phyloP scores from a whole-genome alignment of 2,329 filamentous ascomycete species.

The Colletotrichum magnum region DNA sequence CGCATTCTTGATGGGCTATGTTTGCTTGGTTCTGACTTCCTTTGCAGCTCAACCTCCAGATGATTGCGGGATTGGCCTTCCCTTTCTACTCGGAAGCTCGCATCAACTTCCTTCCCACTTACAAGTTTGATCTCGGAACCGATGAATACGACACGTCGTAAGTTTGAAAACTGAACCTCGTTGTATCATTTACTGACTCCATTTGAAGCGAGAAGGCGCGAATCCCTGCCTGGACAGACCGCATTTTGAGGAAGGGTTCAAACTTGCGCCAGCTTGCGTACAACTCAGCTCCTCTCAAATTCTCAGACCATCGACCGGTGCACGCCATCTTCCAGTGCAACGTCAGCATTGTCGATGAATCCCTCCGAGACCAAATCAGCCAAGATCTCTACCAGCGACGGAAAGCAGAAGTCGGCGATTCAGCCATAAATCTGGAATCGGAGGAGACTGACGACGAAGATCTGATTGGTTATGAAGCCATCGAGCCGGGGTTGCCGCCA shows the following conservation, averaged over 20 bases:
- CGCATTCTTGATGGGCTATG: background rate
- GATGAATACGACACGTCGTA: constrained; percentile 94
- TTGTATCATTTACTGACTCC: constrained; percentile 48
- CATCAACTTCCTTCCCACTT: constrained; percentile 92
- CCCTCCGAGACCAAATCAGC: constrained; percentile 78
- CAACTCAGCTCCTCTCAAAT: constrained; percentile 83
- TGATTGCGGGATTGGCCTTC: constrained; percentile 92
- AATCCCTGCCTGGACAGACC: constrained; percentile 97
- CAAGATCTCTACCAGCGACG: constrained; percentile 81
- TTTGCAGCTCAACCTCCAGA: constrained; percentile 87
- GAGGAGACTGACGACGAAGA: constrained; percentile 83
- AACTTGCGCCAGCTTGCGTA: constrained; percentile 89
- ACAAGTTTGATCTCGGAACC: constrained; percentile 92
- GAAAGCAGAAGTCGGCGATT: constrained; percentile 75
- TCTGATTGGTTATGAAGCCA: constrained; percentile 83
- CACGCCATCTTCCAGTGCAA: constrained; percentile 90
- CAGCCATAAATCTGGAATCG: constrained; percentile 68
- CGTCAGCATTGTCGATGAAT: constrained; percentile 85
- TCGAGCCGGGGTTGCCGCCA: constrained; percentile 81
- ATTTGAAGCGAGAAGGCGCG: constrained; percentile 83
- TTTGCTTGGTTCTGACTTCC: background rate
- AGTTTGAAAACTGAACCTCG: constrained; percentile 46
- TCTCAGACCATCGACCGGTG: constrained; percentile 97
- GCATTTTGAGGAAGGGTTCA: constrained; percentile 87
- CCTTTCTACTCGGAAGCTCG: constrained; percentile 91